phyloP scores from a whole-genome alignment of 2,329 filamentous ascomycete genomes.

The Ustulina deusta region DNA sequence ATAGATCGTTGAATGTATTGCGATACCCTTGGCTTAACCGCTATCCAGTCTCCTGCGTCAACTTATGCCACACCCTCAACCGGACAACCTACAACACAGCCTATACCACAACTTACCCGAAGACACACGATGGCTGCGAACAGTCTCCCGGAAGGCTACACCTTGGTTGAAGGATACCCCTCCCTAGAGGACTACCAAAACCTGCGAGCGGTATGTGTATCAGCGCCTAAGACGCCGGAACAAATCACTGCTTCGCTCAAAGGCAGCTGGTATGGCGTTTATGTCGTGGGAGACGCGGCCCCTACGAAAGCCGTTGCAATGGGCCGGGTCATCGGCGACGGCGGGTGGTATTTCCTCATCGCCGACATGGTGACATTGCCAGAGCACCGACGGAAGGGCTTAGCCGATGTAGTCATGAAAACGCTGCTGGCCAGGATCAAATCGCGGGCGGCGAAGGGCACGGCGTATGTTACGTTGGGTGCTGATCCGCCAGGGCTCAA shows the following conservation, averaged over 20 bases:
- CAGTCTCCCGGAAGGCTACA: constrained; percentile 22
- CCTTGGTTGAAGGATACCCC: constrained; percentile 36
- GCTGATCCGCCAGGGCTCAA: constrained; percentile 59
- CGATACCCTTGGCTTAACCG: neutral
- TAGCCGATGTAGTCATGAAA: constrained; percentile 60
- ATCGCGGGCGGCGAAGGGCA: constrained; percentile 53
- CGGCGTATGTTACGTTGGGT: constrained; percentile 58
- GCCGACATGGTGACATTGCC: constrained; percentile 64
- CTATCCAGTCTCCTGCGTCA: neutral
- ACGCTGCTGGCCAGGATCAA: constrained; percentile 57
- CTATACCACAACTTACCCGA: neutral
- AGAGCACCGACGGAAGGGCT: constrained; percentile 60
- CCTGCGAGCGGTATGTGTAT: constrained; percentile 15
- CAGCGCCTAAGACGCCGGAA: constrained; percentile 51
- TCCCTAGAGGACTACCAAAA: constrained; percentile 32
- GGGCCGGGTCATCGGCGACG: constrained; percentile 64
- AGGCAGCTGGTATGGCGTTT: constrained; percentile 59
- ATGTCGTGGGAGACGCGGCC: constrained; percentile 50
- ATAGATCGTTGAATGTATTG: neutral
- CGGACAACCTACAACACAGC: neutral
- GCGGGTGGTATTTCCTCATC: constrained; percentile 64
- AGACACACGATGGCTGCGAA: constrained; percentile 24
- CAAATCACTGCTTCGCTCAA: constrained; percentile 53
- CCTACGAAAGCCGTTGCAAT: constrained; percentile 56
- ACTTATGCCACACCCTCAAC: neutral